Evolutionary conservation across 2,329 filamentous ascomycete species (phyloP).

Genomic region (Ophioceras dolichostomum): DNA sequence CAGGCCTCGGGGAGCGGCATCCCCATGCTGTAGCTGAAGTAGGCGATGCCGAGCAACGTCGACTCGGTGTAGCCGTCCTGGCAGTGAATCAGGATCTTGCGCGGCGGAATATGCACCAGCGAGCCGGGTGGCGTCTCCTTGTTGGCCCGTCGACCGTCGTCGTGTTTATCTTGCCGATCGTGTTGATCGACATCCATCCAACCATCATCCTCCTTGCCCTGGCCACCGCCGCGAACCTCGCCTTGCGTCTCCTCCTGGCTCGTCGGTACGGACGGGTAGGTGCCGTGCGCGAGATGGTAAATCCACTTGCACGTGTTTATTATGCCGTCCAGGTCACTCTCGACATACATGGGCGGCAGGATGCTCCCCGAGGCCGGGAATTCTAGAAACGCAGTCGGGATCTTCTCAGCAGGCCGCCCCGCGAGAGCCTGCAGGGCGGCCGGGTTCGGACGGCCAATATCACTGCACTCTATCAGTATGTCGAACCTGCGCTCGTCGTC

Average conservation of each 20-base stretch:
- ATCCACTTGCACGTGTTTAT: conserved; percentile 86
- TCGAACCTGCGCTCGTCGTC: conserved; percentile 57
- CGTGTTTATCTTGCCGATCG: too few species aligned
- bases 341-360: conserved; percentile 70
- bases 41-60: conserved; percentile 77
- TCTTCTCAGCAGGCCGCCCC: conserved; percentile 35
- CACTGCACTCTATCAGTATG: conserved; percentile 78
- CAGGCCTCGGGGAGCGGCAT: conserved; percentile 73
- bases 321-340: conserved; percentile 71
- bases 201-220: too few species aligned
- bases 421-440: conserved; percentile 52
- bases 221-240: too few species aligned
- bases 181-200: too few species aligned
- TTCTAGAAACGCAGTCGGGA: conserved; percentile 41
- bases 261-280: conserved; percentile 21
- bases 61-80: conserved; percentile 94
- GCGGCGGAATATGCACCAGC: too few species aligned
- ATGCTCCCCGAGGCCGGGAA: conserved; percentile 95
- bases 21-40: conserved; percentile 86
- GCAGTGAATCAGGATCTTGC: conserved; percentile 81
- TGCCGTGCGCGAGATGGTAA: conserved; percentile 66
- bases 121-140: conserved; percentile 25
- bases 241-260: conserved; percentile 34
- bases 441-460: conserved; percentile 66
- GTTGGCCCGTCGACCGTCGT: conserved; percentile 41